Percentiles rank a stretch among this genome's conserved stretches.
Evolutionary conservation across 805 yeast genomes (phyloP).

Genomic region (Jamesozyma piceae): DNA sequence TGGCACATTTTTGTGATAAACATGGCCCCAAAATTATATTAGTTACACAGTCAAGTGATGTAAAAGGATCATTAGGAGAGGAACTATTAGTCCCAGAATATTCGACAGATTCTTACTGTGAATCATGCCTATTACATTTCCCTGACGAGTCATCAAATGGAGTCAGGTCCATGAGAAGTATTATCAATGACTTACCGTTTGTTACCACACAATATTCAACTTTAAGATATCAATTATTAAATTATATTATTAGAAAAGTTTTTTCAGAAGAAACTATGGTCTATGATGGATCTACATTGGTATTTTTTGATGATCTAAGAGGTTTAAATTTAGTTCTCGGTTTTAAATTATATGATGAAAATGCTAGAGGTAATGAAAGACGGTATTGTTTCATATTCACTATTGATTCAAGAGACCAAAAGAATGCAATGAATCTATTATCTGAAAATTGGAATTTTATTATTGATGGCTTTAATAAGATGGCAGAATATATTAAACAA

Average conservation of each 20-base stretch:
- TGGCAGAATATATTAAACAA: conserved; percentile 34
- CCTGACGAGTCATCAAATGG: conserved; percentile 31
- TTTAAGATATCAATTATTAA: conserved; percentile 42
- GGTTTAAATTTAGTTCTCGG: conserved; percentile 54
- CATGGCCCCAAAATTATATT: conserved; percentile 64
- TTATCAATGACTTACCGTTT: conserved; percentile 24
- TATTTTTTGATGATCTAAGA: conserved; percentile 50
- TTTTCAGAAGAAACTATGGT: conserved; percentile 57
- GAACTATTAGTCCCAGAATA: conserved; percentile 32
- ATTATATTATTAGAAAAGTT: conserved; percentile 52
- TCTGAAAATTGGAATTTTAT: conserved; percentile 49
- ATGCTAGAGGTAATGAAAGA: conserved; percentile 68
- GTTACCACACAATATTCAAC: conserved; percentile 57
- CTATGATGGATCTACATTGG: conserved; percentile 51
- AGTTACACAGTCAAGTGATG: conserved; percentile 44
- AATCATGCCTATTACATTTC: conserved; percentile 48
- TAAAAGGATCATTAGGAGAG: conserved; percentile 14
- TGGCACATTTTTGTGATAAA: conserved; percentile 70
- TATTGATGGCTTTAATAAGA: conserved; percentile 32
- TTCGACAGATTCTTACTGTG: conserved; percentile 44
- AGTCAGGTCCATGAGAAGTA: conserved; percentile 29
- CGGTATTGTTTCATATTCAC: conserved; percentile 53
- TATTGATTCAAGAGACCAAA: conserved; percentile 42
- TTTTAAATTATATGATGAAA: conserved; percentile 52
- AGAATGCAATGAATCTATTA: conserved; percentile 24